These are phyloP conservation scores for Aspergillus carbonarius DNA, from an alignment of 2,329 filamentous ascomycete genomes.

Conservation along the genomic window DNA sequence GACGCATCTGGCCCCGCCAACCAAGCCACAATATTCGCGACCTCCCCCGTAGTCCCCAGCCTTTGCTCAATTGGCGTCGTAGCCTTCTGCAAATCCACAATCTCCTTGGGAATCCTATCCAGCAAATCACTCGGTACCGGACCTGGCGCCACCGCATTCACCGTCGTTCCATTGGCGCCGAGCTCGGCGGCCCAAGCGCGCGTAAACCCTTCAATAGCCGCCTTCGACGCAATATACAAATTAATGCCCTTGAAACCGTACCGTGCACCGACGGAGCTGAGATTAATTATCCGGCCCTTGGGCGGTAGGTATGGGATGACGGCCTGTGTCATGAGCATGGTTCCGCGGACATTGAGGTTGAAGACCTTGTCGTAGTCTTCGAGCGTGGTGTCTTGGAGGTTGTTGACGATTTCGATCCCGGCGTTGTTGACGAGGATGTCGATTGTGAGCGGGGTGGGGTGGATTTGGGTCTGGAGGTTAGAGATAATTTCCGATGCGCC, in stretches of 20 bases:
- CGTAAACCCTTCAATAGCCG: slow-evolving; percentile 61
- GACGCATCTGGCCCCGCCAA: neutral
- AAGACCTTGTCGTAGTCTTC: neutral
- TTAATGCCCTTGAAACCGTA: slow-evolving; percentile 47
- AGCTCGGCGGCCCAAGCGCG: slow-evolving; percentile 60
- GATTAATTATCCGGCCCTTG: slow-evolving; percentile 3
- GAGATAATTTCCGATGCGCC: neutral
- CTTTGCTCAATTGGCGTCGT: slow-evolving; percentile 5
- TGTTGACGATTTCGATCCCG: neutral
- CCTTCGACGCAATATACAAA: slow-evolving; percentile 59
- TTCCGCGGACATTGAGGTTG: slow-evolving; percentile 9
- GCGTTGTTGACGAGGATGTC: slow-evolving; percentile 13
- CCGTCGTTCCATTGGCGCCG: slow-evolving; percentile 57
- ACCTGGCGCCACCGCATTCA: slow-evolving; percentile 61
- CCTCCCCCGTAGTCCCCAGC: neutral
- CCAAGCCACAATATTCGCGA: slow-evolving; percentile 5
- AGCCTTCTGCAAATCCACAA: slow-evolving; percentile 52
- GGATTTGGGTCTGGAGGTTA: neutral
- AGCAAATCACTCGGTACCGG: slow-evolving; percentile 61
- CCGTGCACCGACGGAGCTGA: slow-evolving; percentile 40
- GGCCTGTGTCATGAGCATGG: slow-evolving; percentile 6
- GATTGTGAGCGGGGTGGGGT: neutral
- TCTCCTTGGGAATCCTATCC: slow-evolving; percentile 45
- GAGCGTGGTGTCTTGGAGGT: neutral
- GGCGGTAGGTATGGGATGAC: slow-evolving; percentile 4